Evolutionary conservation across 768 basidiomycete genomes (phyloP).

Genomic region (Russula virescens): DNA sequence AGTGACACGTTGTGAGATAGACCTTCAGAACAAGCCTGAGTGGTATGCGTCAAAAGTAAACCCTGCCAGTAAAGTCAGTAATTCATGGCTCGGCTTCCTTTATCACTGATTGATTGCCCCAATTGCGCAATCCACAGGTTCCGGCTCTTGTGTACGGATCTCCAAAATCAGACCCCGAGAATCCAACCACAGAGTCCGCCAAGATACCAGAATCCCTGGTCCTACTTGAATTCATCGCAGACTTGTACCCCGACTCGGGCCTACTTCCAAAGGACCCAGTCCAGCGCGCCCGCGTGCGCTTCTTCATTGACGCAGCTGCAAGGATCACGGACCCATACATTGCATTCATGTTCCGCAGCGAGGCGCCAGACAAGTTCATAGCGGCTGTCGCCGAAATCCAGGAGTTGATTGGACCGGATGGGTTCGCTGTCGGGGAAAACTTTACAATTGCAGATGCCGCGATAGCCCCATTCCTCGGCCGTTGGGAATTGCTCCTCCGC

Average conservation of each 20-base stretch:
- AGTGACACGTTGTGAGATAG: slow-evolving; percentile 47
- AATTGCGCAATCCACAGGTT: slow-evolving; percentile 33
- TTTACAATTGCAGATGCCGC: slow-evolving; percentile 60
- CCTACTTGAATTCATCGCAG: slow-evolving; percentile 57
- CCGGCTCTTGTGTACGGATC: slow-evolving; percentile 59
- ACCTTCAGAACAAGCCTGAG: slow-evolving; percentile 57
- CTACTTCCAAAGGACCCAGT: slow-evolving; percentile 51
- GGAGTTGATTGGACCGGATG: slow-evolving; percentile 39
- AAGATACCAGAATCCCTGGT: slow-evolving; percentile 58
- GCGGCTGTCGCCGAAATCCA: slow-evolving; percentile 43
- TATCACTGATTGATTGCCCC: background rate
- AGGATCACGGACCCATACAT: slow-evolving; percentile 36
- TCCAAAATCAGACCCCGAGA: slow-evolving; percentile 44
- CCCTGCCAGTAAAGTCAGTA: slow-evolving; percentile 51
- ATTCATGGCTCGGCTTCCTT: too few relatives aligned
- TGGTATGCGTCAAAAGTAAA: slow-evolving; percentile 62
- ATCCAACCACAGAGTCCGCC: slow-evolving; percentile 48
- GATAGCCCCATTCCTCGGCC: slow-evolving; percentile 50
- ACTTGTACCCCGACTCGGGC: slow-evolving; percentile 41
- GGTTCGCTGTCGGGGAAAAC: slow-evolving; percentile 36
- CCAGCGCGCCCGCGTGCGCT: slow-evolving; percentile 46
- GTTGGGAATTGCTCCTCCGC: slow-evolving; percentile 38
- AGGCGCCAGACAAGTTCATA: slow-evolving; percentile 37
- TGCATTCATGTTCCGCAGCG: slow-evolving; percentile 31
- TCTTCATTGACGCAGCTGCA: slow-evolving; percentile 50